Base-by-base conservation (phyloP, 2,329 filamentous ascomycete genomes). In the Onygenales sp. region DNA sequence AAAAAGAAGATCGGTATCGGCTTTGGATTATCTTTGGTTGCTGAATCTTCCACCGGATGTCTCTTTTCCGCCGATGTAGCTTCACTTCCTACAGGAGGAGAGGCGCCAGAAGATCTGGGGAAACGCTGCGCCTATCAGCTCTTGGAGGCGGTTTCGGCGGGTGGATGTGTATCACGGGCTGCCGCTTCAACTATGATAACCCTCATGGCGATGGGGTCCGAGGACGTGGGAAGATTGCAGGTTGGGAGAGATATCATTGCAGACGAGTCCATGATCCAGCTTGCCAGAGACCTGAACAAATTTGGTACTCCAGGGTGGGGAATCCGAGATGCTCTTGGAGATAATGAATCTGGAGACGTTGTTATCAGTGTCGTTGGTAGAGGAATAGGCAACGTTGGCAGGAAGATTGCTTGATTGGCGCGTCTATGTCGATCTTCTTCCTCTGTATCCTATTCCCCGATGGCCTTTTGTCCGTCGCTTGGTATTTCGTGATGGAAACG, bases 161-260 rank as follows among this genome's bases (percentile, higher is more conserved):
- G 91, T 9, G 93, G 93, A 1, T 95, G 89, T 66, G 87, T 88
- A 2, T 85, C 84, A 51, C 77, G 77, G 11, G 79, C 86, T 2
- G 87, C 88, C 2, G 84, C 85, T 4, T 77, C 82, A 2, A 92
- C 86, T 0, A 79, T 95, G 58, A 70, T 98, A 51, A 87, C 85
- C 14, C 76, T 98, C 57, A 98, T 98, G 93, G 89, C 91, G 36
- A 97, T 98, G 93, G 93, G 93, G 0, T 88, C 87, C 1, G 93
- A 97, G 67, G 93, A 98, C 69, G 90, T 98, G 11, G 93, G 93
- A 4, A 81, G 93, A 55, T 69, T 98, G 59, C 82, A 88, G 57
- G 67, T 98, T 54, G 89, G 91, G 34, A 84, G 83, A 62, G 87
- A 92, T 46, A 83, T 96, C 0, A 71, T 97, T 45, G 91, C 84